These are phyloP conservation scores for Neocallimastix lanati DNA, from an alignment of 192 early-diverging fungal species.

Conservation along the genomic window DNA sequence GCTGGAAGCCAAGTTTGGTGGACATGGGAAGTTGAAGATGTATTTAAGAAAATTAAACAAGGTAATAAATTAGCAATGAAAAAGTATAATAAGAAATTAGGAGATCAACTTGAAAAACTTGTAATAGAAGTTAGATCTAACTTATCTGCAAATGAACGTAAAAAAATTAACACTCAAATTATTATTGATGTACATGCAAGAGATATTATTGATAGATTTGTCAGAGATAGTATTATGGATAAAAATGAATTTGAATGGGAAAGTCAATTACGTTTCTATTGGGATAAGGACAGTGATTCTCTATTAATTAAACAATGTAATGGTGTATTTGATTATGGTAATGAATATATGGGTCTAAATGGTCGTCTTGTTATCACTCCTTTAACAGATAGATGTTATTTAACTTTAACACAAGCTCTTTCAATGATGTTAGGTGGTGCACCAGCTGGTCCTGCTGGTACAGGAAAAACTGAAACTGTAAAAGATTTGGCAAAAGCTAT, in stretches of 20 bases:
- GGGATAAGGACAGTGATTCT: neutral
- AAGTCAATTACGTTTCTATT: neutral
- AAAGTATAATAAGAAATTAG: neutral
- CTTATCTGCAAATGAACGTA: neutral
- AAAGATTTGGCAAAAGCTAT: neutral
- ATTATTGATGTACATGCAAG: neutral
- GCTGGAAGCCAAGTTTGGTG: conserved; percentile 47
- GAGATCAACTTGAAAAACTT: neutral
- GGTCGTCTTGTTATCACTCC: neutral
- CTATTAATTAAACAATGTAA: neutral
- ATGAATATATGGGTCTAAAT: neutral
- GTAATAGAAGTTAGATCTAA: neutral
- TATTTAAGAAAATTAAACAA: neutral
- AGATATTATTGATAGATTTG: neutral
- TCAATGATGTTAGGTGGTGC: neutral
- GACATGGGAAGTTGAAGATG: conserved; percentile 49
- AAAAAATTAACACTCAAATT: neutral
- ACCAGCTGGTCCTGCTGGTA: neutral
- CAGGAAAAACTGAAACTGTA: neutral
- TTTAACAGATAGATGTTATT: neutral
- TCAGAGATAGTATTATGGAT: neutral
- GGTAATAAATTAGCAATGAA: neutral
- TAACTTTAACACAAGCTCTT: neutral
- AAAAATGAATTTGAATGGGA: neutral
- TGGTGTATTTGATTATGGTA: neutral